Percentiles rank a stretch among this genome's conserved stretches.
Conservation (phyloP, 1,284 basidiomycete genomes). For the Marasmius sp. region DNA sequence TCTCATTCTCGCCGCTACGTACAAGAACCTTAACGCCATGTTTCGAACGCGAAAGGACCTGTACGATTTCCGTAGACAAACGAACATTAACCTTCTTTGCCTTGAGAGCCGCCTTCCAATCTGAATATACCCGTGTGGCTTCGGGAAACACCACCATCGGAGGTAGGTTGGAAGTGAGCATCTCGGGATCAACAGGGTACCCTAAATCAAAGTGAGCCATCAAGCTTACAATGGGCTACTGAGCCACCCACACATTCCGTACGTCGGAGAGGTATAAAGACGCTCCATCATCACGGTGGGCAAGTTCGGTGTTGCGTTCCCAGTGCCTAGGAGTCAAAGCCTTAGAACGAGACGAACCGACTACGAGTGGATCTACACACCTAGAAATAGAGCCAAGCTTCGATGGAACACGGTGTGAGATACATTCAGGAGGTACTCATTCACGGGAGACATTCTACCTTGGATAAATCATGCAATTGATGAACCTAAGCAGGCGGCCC, state of each 20-base stretch:
- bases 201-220: not conserved
- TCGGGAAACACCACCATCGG: slow-evolving; percentile 18
- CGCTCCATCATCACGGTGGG: slow-evolving; percentile 18
- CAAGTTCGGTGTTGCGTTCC: slow-evolving; percentile 17
- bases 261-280: slow-evolving; percentile 16
- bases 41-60: slow-evolving; percentile 10
- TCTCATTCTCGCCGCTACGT: not conserved
- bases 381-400: slow-evolving; percentile 15
- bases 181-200: slow-evolving; percentile 14
- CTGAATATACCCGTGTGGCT: slow-evolving; percentile 11
- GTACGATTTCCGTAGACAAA: slow-evolving; percentile 8
- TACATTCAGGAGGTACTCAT: not conserved
- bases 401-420: not conserved
- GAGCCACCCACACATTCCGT: slow-evolving; percentile 16
- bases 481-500: slow-evolving; percentile 10
- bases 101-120: slow-evolving; percentile 11
- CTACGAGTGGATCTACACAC: not conserved
- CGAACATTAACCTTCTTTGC: slow-evolving; percentile 11
- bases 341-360: not conserved
- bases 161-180: slow-evolving; percentile 15
- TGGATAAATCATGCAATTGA: slow-evolving; percentile 18
- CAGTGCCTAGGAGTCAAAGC: slow-evolving; percentile 7
- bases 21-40: slow-evolving; percentile 7
- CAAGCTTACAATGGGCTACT: not conserved
- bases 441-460: slow-evolving; percentile 2